phyloP scores from a whole-genome alignment of 2,329 filamentous ascomycete genomes.

The Ophiostoma perfectum region DNA sequence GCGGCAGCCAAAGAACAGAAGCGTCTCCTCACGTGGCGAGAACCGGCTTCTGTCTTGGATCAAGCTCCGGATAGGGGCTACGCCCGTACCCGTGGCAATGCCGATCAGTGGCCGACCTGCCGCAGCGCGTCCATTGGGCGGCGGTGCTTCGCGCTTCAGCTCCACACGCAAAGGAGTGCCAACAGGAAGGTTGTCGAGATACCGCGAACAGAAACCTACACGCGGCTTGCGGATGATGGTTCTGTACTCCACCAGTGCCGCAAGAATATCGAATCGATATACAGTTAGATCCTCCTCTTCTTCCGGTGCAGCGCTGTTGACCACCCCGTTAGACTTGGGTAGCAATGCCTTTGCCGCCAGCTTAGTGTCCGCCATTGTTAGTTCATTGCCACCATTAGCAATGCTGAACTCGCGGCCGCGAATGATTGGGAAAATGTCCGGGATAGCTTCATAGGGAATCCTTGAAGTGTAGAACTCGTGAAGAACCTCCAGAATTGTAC shows the following conservation, averaged over 20 bases:
- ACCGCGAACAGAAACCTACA: slow-evolving; percentile 84
- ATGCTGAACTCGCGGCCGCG: slow-evolving; percentile 94
- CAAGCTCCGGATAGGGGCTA: slow-evolving; percentile 77
- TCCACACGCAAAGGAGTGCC: slow-evolving; percentile 57
- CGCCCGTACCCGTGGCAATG: slow-evolving; percentile 78
- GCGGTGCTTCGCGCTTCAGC: slow-evolving; percentile 47
- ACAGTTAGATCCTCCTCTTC: not conserved
- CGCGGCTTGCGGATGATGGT: slow-evolving; percentile 80
- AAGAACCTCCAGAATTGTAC: slow-evolving; percentile 86
- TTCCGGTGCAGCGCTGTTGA: not conserved
- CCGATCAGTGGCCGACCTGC: slow-evolving; percentile 59
- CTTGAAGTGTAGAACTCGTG: slow-evolving; percentile 82
- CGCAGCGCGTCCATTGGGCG: slow-evolving; percentile 38
- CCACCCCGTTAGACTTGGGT: not conserved
- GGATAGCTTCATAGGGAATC: slow-evolving; percentile 67
- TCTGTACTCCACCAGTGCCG: slow-evolving; percentile 86
- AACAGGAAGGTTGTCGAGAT: slow-evolving; percentile 60
- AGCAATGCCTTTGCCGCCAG: not conserved
- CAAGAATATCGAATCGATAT: slow-evolving; percentile 59
- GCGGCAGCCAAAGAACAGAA: slow-evolving; percentile 81
- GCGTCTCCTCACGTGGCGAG: slow-evolving; percentile 31
- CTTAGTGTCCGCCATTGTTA: not conserved
- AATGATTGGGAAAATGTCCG: slow-evolving; percentile 72
- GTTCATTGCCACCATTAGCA: slow-evolving; percentile 47
- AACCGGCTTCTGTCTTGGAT: slow-evolving; percentile 62